Base-by-base conservation (phyloP, 139 green algal genomes). In the Protoeuglena noctilucae region DNA sequence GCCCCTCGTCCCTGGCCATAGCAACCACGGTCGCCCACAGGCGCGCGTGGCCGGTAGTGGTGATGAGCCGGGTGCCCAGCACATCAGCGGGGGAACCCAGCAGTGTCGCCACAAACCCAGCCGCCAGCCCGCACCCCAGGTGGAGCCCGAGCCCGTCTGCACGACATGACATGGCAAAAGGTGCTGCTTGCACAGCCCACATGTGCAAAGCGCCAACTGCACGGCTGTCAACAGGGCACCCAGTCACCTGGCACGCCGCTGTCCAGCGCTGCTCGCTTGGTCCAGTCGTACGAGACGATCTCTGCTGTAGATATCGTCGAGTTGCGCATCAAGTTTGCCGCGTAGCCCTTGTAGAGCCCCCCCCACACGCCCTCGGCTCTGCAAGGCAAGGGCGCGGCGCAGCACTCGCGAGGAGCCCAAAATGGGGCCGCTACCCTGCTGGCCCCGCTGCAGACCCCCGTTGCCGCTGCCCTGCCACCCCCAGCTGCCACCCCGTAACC, bases 1-100 rank as follows among this genome's bases (percentile, higher is more conserved):
- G 24, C 16, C 66, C 66, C 30, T 74, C 66, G 23, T 55, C 51
- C 30, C 23, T 53, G 17, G 60, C 25, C 50, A 74, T 69, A 7
- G 64, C 29, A 16, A 56, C 2, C 24, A n/a, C 47, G 34, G 57
- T 62, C 17, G 28, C 49, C 7, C 22, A 21, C 50, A 70, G 50
- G 4, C 17, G 43, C 12, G 28, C 28, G 5, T 29, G 30, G 29
- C 22, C 26, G 21, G 31, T 40, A 40, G 56, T 48, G 21, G 51
- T 51, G 56, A 73, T 66, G 19, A 67, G 49, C 1, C 62, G 43
- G 2, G 66, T 73, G 21, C 55, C 58, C 39, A 74, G 51, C 21
- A 74, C 61, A 61, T 74, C 66, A 40, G 47, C 48, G 9, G 66
- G 66, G 23, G 55, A 66, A 5, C 66, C 66, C 19, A 74, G 28